phyloP scores from a whole-genome alignment of 306 rosid genomes.

The Parietaria judaica region DNA sequence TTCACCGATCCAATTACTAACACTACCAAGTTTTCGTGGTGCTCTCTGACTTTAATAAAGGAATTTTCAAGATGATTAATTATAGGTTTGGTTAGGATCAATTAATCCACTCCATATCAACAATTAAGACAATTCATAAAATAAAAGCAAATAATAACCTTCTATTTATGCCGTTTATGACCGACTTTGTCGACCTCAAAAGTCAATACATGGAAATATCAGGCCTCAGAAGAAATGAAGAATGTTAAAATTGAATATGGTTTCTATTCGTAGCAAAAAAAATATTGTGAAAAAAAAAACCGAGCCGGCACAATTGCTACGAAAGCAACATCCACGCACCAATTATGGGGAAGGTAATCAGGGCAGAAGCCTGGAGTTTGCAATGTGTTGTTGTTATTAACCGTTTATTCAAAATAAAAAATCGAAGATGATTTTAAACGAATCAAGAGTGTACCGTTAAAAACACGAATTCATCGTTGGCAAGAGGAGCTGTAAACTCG shows the following conservation, averaged over 20 bases:
- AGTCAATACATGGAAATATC: background rate
- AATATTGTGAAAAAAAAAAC: background rate
- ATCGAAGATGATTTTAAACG: background rate
- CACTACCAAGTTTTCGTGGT: background rate
- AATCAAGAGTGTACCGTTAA: slow-evolving; percentile 47
- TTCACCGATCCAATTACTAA: slow-evolving; percentile 4
- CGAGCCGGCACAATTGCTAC: slow-evolving; percentile 28
- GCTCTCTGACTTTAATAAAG: background rate
- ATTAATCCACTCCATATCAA: slow-evolving; percentile 8
- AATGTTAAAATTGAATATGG: background rate
- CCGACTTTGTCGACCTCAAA: background rate
- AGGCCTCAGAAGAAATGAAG: background rate
- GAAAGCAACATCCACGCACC: slow-evolving; percentile 70
- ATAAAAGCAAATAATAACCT: background rate
- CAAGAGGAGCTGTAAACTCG: slow-evolving; percentile 51
- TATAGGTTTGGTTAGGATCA: slow-evolving; percentile 8
- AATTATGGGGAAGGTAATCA: slow-evolving; percentile 60
- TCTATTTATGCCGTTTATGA: background rate
- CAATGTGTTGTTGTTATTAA: background rate
- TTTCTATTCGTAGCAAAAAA: background rate
- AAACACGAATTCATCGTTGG: slow-evolving; percentile 61
- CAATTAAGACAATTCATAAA: background rate
- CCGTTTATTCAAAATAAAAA: background rate
- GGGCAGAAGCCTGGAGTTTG: slow-evolving; percentile 66
- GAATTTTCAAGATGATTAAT: background rate